Evolutionary conservation across 106 monocot genomes (phyloP).

Genomic region (Acorus gramineus): DNA sequence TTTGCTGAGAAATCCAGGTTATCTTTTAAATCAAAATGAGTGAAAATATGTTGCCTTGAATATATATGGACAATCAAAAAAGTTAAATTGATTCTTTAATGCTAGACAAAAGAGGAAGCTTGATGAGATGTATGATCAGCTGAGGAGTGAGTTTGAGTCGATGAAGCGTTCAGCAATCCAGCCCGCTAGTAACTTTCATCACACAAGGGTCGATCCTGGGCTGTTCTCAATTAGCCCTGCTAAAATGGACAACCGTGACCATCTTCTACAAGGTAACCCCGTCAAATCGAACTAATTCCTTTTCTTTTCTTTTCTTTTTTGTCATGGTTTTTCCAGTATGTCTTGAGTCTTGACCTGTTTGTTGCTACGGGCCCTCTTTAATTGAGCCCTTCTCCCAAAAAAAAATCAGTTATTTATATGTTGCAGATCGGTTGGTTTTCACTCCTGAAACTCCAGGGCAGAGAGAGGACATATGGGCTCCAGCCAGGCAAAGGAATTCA

Average conservation of each 20-base stretch:
- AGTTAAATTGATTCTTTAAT: not conserved
- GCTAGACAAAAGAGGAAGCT: conserved; percentile 96
- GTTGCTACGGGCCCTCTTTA: not conserved
- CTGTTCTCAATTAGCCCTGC: conserved; percentile 57
- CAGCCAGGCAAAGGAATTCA: conserved; percentile 31
- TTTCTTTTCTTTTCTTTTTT: not conserved
- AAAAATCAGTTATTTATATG: conserved; percentile 50
- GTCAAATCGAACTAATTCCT: not conserved
- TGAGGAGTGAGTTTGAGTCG: conserved; percentile 72
- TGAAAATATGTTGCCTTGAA: not conserved
- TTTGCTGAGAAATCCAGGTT: conserved; percentile 95
- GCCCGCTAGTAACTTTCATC: conserved; percentile 59
- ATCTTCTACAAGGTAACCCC: conserved; percentile 56
- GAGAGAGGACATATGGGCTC: conserved; percentile 63
- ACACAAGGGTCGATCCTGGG: conserved; percentile 50
- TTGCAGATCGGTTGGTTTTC: conserved; percentile 67
- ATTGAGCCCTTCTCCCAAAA: conserved; percentile 28
- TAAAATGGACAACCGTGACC: conserved; percentile 42
- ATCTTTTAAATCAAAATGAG: not conserved
- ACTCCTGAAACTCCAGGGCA: conserved; percentile 96
- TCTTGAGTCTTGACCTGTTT: no score
- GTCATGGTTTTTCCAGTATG: not conserved
- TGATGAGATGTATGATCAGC: conserved; percentile 98
- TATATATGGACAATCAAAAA: no score
- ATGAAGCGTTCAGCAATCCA: conserved; percentile 80